phyloP scores from a whole-genome alignment of 2,329 filamentous ascomycete genomes.

The Rutstroemia sp. region DNA sequence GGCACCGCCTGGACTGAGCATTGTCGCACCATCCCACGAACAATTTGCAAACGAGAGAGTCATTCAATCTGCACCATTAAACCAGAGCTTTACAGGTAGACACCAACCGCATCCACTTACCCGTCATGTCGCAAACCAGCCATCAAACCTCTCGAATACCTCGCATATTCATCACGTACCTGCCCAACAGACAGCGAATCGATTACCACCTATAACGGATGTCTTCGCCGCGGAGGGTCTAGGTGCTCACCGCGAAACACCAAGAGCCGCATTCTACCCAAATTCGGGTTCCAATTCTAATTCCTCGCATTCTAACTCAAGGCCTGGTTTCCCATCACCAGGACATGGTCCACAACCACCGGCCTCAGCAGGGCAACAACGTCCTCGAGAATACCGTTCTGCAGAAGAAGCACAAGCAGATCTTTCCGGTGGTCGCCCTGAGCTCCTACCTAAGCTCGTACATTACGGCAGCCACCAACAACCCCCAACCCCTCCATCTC shows the following conservation, averaged over 20 bases:
- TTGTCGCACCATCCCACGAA: constrained; percentile 87
- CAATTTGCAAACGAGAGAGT: constrained; percentile 91
- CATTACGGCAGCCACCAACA: constrained; percentile 94
- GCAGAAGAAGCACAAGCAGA: constrained; percentile 93
- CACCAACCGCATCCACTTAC: constrained; percentile 71
- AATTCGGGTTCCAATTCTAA: constrained; percentile 37
- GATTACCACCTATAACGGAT: constrained; percentile 87
- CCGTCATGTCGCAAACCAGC: constrained; percentile 72
- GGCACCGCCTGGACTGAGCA: constrained; percentile 82
- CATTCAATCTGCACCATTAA: constrained; percentile 90
- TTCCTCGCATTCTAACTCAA: constrained; percentile 55
- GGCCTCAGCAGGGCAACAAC: constrained; percentile 47
- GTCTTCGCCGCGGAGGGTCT: constrained; percentile 80
- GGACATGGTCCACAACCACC: constrained; percentile 40
- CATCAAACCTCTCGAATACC: constrained; percentile 73
- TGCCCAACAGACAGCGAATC: constrained; percentile 82
- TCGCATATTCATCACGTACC: constrained; percentile 89
- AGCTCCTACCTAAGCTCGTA: constrained; percentile 85
- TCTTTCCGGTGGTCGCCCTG: constrained; percentile 82
- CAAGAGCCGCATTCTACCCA: constrained; percentile 18
- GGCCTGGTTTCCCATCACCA: constrained; percentile 70
- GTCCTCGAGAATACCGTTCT: constrained; percentile 83
- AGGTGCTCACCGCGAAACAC: constrained; percentile 48
- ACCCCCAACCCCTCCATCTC: constrained; percentile 72
- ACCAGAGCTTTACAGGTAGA: constrained; percentile 91